A percentile compares a stretch with the other conserved stretches of the same genome.
Conservation (phyloP, 805 yeast species). For the Sugiyamaella boreocaroliniensis region DNA sequence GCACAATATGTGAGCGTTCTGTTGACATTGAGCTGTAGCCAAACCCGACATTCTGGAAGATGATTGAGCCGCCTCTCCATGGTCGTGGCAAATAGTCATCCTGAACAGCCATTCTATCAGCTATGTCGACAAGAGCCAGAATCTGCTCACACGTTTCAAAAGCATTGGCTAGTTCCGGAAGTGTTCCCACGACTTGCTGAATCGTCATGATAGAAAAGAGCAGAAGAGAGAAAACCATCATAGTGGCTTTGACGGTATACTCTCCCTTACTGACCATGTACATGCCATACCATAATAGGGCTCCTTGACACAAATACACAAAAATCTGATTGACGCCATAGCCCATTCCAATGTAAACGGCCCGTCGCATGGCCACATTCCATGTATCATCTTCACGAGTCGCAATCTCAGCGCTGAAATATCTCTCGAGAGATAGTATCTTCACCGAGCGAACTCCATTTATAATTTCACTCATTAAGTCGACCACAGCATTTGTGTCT, state of each 20-base stretch:
- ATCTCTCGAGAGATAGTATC: constrained; percentile 44
- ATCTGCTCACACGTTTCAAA: constrained; percentile 33
- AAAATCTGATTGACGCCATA: constrained; percentile 51
- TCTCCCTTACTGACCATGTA: constrained; percentile 52
- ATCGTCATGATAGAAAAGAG: constrained; percentile 67
- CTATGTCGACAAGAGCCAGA: not conserved
- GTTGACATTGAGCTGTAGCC: constrained; percentile 6
- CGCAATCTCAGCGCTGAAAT: constrained; percentile 40
- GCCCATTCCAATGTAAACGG: constrained; percentile 61
- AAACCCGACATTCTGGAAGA: constrained; percentile 44
- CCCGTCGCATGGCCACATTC: constrained; percentile 43
- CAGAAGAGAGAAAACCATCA: constrained; percentile 65
- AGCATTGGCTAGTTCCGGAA: constrained; percentile 80
- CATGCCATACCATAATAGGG: constrained; percentile 76
- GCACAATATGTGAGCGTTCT: constrained; percentile 24
- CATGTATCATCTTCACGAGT: constrained; percentile 29
- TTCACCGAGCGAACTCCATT: constrained; percentile 58
- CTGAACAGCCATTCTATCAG: not conserved
- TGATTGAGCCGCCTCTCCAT: constrained; percentile 22
- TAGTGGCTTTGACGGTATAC: constrained; percentile 50
- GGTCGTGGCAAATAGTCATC: not conserved
- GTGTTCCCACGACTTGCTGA: constrained; percentile 48
- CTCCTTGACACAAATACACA: constrained; percentile 56
- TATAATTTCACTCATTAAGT: constrained; percentile 44
- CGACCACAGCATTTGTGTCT: constrained; percentile 19